Conservation (phyloP, 75 land plant species). For the Sequoia sempervirens region DNA sequence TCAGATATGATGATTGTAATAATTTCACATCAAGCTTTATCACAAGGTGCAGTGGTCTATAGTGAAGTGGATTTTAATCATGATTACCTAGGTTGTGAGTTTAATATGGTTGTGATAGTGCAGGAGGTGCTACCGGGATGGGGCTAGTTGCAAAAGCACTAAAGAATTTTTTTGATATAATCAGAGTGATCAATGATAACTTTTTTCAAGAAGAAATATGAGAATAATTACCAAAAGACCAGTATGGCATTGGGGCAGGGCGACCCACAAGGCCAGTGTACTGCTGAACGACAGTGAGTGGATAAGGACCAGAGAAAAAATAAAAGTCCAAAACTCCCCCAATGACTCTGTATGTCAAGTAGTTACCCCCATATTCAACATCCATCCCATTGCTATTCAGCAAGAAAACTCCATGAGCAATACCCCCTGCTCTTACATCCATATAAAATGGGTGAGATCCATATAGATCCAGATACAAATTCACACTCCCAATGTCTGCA, state of each 20-base stretch:
- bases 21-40: too few species aligned
- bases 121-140: too few species aligned
- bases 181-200: not conserved
- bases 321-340: conserved; percentile 91
- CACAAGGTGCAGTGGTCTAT: too few species aligned
- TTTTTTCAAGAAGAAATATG: not conserved
- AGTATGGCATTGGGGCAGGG: conserved; percentile 91
- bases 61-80: too few species aligned
- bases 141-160: too few species aligned
- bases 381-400: conserved; percentile 95
- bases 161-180: not conserved
- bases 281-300: conserved; percentile 51
- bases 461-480: conserved; percentile 23
- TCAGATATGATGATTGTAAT: too few species aligned
- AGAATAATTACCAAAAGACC: conserved; percentile 63
- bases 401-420: conserved; percentile 69
- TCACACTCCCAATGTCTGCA: conserved; percentile 22
- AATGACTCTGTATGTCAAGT: conserved; percentile 61
- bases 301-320: conserved; percentile 76
- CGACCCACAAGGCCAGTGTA: conserved; percentile 83
- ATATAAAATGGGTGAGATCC: conserved; percentile 56
- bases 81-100: not conserved
- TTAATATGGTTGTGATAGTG: too few species aligned
- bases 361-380: conserved; percentile 41
- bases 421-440: conserved; percentile 60